Percentiles rank a stretch among this genome's conserved stretches.
These are phyloP conservation scores for Xylaria castorea DNA, from an alignment of 495 filamentous ascomycete genomes.

Conservation along the genomic window DNA sequence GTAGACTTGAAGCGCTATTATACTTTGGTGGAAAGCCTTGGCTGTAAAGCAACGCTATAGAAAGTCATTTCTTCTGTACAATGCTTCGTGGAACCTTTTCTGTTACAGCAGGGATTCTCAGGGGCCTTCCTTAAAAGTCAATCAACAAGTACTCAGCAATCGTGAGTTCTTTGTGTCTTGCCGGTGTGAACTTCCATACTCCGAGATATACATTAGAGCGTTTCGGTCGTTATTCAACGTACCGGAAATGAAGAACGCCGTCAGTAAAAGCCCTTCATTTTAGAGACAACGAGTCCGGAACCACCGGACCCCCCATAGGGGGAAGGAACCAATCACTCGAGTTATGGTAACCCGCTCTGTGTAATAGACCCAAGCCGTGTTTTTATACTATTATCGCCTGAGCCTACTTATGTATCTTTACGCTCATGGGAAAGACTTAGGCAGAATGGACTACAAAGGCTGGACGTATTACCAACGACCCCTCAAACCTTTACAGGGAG, in stretches of 20 bases:
- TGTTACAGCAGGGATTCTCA: neutral
- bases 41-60: neutral
- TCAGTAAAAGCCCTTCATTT: neutral
- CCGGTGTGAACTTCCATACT: neutral
- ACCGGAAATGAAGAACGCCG: neutral
- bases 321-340: neutral
- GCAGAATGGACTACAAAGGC: neutral
- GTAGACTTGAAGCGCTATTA: neutral
- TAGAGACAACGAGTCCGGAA: neutral
- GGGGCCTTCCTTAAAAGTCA: neutral
- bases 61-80: neutral
- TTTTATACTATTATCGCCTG: neutral
- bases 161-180: neutral
- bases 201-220: neutral
- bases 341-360: neutral
- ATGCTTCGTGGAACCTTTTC: neutral
- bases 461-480: neutral
- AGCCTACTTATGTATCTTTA: neutral
- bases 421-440: too few relatives aligned
- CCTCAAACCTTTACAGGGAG: neutral
- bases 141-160: neutral
- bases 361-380: neutral
- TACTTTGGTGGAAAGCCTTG: neutral
- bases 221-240: neutral
- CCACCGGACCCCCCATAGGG: neutral